These are phyloP conservation scores for Salvia hispanica DNA, from an alignment of 257 asterid genomes.

Conservation along the genomic window DNA sequence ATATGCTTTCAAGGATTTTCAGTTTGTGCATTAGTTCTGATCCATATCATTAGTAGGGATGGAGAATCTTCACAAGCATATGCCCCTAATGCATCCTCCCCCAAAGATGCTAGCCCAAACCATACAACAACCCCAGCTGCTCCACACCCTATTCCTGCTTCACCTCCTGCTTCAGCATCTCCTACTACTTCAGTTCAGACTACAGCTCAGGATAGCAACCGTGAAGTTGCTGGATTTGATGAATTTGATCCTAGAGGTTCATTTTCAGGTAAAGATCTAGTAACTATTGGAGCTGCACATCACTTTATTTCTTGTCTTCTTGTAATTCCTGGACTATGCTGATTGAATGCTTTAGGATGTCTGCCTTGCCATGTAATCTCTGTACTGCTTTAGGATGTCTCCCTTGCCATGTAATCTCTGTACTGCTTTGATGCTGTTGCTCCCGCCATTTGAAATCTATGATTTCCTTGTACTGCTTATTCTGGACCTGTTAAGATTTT, in stretches of 20 bases:
- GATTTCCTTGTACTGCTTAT: not conserved
- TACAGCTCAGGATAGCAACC: constrained; percentile 43
- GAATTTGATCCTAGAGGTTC: constrained; percentile 96
- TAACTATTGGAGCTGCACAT: no score
- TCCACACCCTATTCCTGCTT: constrained; percentile 47
- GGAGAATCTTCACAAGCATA: constrained; percentile 61
- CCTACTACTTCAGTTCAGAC: constrained; percentile 46
- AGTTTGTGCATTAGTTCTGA: constrained; percentile 32
- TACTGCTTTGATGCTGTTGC: not conserved
- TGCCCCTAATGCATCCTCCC: constrained; percentile 62
- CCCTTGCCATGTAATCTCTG: no score
- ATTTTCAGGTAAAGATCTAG: constrained; percentile 56
- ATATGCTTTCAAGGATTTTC: constrained; percentile 23
- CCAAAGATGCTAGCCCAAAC: constrained; percentile 55
- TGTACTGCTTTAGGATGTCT: no score
- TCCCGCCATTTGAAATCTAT: constrained; percentile 10
- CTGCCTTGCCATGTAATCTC: no score
- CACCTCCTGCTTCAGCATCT: constrained; percentile 60
- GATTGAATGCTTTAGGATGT: no score
- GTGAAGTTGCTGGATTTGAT: constrained; percentile 69
- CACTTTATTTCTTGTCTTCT: no score
- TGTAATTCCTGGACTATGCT: no score
- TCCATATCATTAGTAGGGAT: constrained; percentile 51
- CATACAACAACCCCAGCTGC: constrained; percentile 41
- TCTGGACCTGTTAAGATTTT: not conserved